These are phyloP conservation scores for Xylaria multiplex DNA, from an alignment of 2,329 filamentous ascomycete species.

Conservation along the genomic window DNA sequence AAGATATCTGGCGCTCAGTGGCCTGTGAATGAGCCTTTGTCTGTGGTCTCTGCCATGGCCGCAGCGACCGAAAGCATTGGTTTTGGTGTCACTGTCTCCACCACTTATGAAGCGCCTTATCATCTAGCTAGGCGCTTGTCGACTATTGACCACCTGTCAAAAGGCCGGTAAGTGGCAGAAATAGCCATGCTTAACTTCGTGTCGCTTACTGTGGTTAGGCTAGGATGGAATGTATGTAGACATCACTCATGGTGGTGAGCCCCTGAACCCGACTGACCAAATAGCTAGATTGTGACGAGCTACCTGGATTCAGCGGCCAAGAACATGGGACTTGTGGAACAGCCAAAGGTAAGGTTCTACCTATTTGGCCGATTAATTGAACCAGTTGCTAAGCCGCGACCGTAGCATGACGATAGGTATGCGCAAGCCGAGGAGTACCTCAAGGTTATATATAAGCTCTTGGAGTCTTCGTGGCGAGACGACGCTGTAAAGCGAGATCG, in stretches of 20 bases:
- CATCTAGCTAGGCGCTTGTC: constrained; percentile 72
- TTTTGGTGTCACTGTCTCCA: constrained; percentile 76
- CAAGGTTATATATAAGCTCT: constrained; percentile 72
- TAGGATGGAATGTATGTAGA: constrained; percentile 61
- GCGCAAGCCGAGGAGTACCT: constrained; percentile 71
- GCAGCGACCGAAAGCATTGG: constrained; percentile 73
- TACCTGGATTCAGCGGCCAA: constrained; percentile 76
- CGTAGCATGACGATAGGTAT: constrained; percentile 72
- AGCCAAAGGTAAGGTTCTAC: constrained; percentile 52
- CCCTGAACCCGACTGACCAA: constrained; percentile 7
- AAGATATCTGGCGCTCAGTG: constrained; percentile 73
- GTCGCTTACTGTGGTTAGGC: constrained; percentile 45
- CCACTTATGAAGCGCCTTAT: constrained; percentile 77
- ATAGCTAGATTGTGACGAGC: constrained; percentile 72
- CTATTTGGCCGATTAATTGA: constrained; percentile 18
- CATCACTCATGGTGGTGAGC: constrained; percentile 27
- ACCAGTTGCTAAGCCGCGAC: constrained; percentile 17
- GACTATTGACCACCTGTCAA: constrained; percentile 74
- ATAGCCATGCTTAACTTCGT: neutral
- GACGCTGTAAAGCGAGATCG: constrained; percentile 72
- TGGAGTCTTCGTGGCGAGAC: constrained; percentile 73
- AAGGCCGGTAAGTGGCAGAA: constrained; percentile 60
- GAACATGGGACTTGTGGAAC: constrained; percentile 69
- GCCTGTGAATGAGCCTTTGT: constrained; percentile 75
- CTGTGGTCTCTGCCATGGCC: constrained; percentile 74